Base-by-base conservation (phyloP, 179 eudicot species). In the Beta lomatogona region DNA sequence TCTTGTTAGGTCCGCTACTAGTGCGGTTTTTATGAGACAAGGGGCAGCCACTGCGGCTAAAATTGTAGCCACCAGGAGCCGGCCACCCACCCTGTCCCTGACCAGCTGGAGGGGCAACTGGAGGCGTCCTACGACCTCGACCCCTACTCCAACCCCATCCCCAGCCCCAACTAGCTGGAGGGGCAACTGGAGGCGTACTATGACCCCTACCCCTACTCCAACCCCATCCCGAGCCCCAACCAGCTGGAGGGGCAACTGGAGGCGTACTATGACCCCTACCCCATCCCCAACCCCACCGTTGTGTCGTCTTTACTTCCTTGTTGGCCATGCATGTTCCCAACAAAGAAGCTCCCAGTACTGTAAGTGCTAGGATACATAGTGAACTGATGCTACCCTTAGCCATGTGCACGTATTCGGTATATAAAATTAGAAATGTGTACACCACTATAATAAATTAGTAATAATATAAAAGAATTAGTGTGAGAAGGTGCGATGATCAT, bases 1-100 rank as follows among this genome's bases (percentile, higher is more conserved):
- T 77, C 73, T 41, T 86, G 19, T 60, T 84, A 22, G 90, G 69
- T 14, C 78, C 85, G 8, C 79, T 6, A 19, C 28, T 0, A 25
- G 28, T 71, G 16, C 28, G 16, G 9, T 71, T 79, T 21, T 7
- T 59, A n/a, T 81, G 66, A 36, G 68, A 75, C 48, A 44, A 75
- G 2, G 82, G 76, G 41, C 82, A 79, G 22, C 6, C 73, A 44
- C 73, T 14, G 0, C 45, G 70, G 44, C 70, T 77, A 48, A 52
- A 46, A 64, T 77, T 77, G 71, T 64, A 48, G 60, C 73, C 52
- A 41, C 21, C 22, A 16, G 73, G 53, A 69, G 48, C 64, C 19
- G 73, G 53, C 63, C 73, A 64, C 12, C 54, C 74, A 70, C 74
- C 53, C 10, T 36, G 71, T 67, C 71, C 46, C 46, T 41, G 48